Evolutionary conservation across 257 asterid genomes (phyloP).

Genomic region (Cordia subcordata): DNA sequence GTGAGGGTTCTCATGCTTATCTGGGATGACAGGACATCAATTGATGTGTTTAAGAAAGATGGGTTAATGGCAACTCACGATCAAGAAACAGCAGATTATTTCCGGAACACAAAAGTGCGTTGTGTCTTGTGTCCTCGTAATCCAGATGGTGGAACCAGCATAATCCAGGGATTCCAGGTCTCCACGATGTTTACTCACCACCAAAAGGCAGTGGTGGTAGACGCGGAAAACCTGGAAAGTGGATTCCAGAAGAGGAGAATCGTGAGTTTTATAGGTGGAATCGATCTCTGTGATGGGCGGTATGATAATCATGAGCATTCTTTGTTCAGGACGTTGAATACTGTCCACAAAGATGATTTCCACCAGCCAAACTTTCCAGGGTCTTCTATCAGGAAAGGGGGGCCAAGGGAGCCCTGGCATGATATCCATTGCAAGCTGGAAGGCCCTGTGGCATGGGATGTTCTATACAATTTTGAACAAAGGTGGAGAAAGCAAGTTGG

Average conservation of each 20-base stretch:
- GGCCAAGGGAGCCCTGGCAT: slow-evolving; percentile 98
- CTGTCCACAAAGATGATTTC: slow-evolving; percentile 62
- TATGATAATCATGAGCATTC: slow-evolving; percentile 64
- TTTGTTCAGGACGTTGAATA: slow-evolving; percentile 50
- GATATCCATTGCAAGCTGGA: slow-evolving; percentile 78
- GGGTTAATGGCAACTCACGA: slow-evolving; percentile 93
- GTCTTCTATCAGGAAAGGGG: slow-evolving; percentile 63
- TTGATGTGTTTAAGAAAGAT: slow-evolving; percentile 35
- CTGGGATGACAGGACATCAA: slow-evolving; percentile 87
- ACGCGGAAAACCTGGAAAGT: slow-evolving; percentile 26
- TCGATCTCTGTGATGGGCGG: slow-evolving; percentile 91
- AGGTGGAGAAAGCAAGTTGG: slow-evolving; percentile 78
- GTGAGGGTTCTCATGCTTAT: slow-evolving; percentile 70
- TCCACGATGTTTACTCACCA: slow-evolving; percentile 89
- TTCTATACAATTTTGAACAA: slow-evolving; percentile 83
- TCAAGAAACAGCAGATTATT: slow-evolving; percentile 57
- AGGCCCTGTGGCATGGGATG: slow-evolving; percentile 95
- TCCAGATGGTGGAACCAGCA: slow-evolving; percentile 49
- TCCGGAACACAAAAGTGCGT: slow-evolving; percentile 50
- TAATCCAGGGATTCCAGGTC: slow-evolving; percentile 60
- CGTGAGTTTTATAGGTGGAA: slow-evolving; percentile 76
- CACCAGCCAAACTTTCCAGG: slow-evolving; percentile 89
- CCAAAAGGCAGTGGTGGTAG: slow-evolving; percentile 71
- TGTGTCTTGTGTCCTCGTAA: slow-evolving; percentile 77
- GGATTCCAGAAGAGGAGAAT: slow-evolving; percentile 38